These are phyloP conservation scores for Shiraia sp. DNA, from an alignment of 2,329 filamentous ascomycete species.

Conservation along the genomic window DNA sequence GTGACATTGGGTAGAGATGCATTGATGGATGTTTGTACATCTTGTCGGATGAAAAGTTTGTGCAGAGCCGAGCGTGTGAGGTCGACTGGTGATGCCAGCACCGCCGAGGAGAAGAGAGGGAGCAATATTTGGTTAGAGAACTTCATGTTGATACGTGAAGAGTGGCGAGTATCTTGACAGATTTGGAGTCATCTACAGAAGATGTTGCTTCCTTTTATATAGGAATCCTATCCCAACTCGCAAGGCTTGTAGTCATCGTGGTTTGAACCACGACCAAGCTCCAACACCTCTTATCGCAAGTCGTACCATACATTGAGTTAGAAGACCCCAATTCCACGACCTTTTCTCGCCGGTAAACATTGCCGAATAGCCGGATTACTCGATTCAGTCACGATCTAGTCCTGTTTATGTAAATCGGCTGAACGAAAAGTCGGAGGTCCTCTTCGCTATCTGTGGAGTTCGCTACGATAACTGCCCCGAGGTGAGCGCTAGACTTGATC, in stretches of 20 bases:
- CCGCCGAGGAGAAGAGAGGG: conserved; percentile 20
- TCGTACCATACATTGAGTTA: neutral
- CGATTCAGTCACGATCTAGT: neutral
- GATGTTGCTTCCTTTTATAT: too few relatives aligned
- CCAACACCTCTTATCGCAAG: neutral
- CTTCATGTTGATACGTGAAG: conserved; percentile 25
- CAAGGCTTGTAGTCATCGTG: too few relatives aligned
- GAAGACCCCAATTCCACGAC: neutral
- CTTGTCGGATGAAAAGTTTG: conserved; percentile 32
- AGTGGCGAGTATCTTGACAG: neutral
- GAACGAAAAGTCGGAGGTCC: neutral
- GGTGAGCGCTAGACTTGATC: conserved; percentile 1
- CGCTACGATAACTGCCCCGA: neutral
- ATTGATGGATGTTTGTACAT: conserved; percentile 44
- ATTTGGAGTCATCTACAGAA: too few relatives aligned
- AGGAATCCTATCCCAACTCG: too few relatives aligned
- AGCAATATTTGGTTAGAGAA: conserved; percentile 17
- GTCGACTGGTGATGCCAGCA: conserved; percentile 26
- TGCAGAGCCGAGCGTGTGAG: conserved; percentile 16
- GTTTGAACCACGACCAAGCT: too few relatives aligned
- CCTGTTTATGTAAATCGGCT: conserved; percentile 2
- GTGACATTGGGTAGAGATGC: conserved; percentile 59
- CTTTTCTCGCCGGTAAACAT: neutral
- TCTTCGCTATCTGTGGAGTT: conserved; percentile 2
- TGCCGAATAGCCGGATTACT: neutral